These are phyloP conservation scores for Coix lacrymajobi DNA, from an alignment of 176 grass and related monocot genomes.

Conservation along the genomic window DNA sequence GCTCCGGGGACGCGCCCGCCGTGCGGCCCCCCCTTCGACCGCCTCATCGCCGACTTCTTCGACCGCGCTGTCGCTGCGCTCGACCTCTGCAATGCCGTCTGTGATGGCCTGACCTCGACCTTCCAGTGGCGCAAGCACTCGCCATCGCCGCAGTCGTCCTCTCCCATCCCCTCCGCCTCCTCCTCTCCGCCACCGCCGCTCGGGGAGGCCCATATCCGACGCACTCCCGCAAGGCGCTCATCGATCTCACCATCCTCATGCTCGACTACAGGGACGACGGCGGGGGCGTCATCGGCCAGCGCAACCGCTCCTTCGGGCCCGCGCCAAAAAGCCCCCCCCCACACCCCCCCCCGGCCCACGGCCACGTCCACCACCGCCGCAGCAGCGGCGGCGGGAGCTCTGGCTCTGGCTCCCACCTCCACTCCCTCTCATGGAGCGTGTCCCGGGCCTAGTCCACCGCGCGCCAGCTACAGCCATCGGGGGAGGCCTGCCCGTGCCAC, in stretches of 20 bases:
- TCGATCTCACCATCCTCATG: slow-evolving; percentile 93
- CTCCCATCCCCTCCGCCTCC: not conserved
- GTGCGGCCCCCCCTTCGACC: slow-evolving; percentile 50
- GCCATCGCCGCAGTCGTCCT: slow-evolving; percentile 60
- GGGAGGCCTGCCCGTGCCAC: slow-evolving; percentile 52
- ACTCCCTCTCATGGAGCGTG: slow-evolving; percentile 88
- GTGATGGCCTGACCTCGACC: slow-evolving; percentile 76
- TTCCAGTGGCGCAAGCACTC: slow-evolving; percentile 70
- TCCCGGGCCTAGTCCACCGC: slow-evolving; percentile 86
- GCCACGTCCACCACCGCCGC: slow-evolving; percentile 52
- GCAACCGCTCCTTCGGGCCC: slow-evolving; percentile 79
- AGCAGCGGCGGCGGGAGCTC: slow-evolving; percentile 59
- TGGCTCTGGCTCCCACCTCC: slow-evolving; percentile 41
- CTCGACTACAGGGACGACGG: slow-evolving; percentile 72
- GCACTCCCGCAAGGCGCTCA: slow-evolving; percentile 83
- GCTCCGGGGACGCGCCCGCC: not conserved
- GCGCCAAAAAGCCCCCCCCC: not conserved
- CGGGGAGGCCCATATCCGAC: slow-evolving; percentile 78
- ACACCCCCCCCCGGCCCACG: too few relatives aligned
- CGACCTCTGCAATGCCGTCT: slow-evolving; percentile 93
- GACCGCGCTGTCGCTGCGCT: slow-evolving; percentile 84
- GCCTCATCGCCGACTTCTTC: slow-evolving; percentile 77
- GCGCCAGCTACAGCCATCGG: slow-evolving; percentile 87
- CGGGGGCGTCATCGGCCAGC: slow-evolving; percentile 36
- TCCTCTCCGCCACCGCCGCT: not conserved